These are phyloP conservation scores for Pogostemon cablin DNA, from an alignment of 257 asterid species.

Conservation along the genomic window DNA sequence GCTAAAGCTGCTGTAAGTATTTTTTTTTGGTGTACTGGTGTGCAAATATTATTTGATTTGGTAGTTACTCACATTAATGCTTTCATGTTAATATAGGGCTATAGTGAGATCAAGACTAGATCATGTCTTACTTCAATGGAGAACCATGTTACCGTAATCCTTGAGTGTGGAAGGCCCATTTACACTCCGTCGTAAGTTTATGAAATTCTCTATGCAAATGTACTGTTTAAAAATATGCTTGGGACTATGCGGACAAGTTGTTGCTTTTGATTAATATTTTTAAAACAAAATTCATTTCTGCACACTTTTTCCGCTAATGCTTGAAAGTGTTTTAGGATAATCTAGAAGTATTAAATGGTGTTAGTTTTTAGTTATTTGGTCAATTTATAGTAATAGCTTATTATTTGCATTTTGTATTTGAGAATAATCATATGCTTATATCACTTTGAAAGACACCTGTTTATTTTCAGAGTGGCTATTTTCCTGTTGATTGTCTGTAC, in stretches of 20 bases:
- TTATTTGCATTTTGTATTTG: background rate
- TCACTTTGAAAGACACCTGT: background rate
- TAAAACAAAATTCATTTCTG: background rate
- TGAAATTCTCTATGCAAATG: background rate
- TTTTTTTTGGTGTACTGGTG: background rate
- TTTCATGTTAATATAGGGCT: constrained; percentile 60
- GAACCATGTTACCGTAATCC: constrained; percentile 77
- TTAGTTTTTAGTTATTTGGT: background rate
- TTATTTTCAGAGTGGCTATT: background rate
- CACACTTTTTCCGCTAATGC: background rate
- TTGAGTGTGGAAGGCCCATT: constrained; percentile 75
- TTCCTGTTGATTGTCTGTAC: background rate
- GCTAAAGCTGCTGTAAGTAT: constrained; percentile 91
- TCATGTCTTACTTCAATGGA: constrained; percentile 89
- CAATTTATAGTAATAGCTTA: background rate
- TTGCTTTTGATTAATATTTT: background rate
- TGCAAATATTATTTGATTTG: background rate
- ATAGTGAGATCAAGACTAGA: constrained; percentile 82
- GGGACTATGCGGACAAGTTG: background rate
- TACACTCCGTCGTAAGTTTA: constrained; percentile 76
- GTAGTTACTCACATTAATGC: constrained; percentile 16
- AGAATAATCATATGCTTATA: background rate
- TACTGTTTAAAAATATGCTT: background rate
- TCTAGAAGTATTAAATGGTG: too few species aligned
- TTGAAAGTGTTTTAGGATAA: background rate